Conservation (phyloP, 2,329 filamentous ascomycete genomes). For the Blastomyces silverae region DNA sequence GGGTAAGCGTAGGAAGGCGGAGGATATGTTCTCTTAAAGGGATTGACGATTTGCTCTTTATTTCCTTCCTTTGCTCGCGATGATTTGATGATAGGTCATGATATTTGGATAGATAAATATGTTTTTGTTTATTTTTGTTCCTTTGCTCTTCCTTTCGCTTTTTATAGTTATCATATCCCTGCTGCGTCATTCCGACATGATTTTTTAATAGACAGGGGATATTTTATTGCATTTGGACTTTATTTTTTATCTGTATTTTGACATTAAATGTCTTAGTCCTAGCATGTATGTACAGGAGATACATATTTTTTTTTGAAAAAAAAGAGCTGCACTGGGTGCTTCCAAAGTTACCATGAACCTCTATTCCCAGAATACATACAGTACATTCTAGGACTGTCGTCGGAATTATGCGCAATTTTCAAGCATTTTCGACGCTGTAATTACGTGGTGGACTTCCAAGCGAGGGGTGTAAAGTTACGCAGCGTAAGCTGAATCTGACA, state of each 20-base stretch:
- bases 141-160: background rate
- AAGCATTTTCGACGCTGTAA: background rate
- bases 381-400: too few relatives aligned
- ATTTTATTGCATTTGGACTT: background rate
- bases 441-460: background rate
- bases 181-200: background rate
- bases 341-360: background rate
- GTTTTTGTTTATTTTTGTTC: background rate
- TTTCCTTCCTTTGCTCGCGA: background rate
- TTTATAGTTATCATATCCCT: background rate
- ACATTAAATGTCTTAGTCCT: background rate
- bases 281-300: too few relatives aligned
- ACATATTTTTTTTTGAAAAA: too few relatives aligned
- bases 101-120: background rate
- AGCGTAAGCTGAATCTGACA: too few relatives aligned
- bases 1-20: slow-evolving; percentile 58
- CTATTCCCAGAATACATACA: too few relatives aligned
- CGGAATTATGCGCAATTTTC: background rate
- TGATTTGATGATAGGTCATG: slow-evolving; percentile 8
- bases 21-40: slow-evolving; percentile 62
- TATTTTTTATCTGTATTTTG: background rate
- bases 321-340: too few relatives aligned
- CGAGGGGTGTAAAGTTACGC: too few relatives aligned
- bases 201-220: background rate
- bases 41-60: background rate